Conservation (phyloP, 345 rosid species). For the Eucalyptus curtisii region DNA sequence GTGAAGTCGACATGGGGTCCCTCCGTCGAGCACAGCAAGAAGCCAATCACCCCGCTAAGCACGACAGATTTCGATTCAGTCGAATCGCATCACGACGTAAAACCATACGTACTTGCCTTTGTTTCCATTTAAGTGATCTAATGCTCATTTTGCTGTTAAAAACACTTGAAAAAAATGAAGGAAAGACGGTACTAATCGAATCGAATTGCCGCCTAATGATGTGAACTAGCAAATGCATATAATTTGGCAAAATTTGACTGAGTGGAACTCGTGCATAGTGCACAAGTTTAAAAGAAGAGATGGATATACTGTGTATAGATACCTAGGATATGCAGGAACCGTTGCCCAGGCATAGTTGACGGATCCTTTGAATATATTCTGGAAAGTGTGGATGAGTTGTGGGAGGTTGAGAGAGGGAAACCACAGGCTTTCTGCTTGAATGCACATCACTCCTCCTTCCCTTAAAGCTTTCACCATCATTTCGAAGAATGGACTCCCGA, state of each 20-base stretch:
- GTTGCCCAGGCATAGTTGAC: slow-evolving; percentile 40
- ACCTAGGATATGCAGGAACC: slow-evolving; percentile 63
- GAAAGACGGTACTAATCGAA: neutral
- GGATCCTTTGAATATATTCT: slow-evolving; percentile 43
- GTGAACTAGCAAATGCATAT: neutral
- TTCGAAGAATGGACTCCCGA: slow-evolving; percentile 32
- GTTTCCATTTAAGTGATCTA: neutral
- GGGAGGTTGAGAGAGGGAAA: slow-evolving; percentile 31
- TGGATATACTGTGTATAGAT: neutral
- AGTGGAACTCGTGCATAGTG: neutral
- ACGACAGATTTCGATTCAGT: neutral
- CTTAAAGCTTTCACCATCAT: slow-evolving; percentile 42
- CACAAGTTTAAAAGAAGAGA: neutral
- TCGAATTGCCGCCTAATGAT: neutral
- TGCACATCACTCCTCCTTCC: slow-evolving; percentile 57
- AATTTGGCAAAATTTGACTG: neutral
- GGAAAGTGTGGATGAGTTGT: slow-evolving; percentile 10
- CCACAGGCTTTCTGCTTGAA: slow-evolving; percentile 66
- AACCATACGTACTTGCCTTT: neutral
- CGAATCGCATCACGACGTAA: neutral
- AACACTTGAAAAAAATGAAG: neutral
- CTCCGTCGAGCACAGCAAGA: slow-evolving; percentile 64
- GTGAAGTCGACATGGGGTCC: slow-evolving; percentile 56
- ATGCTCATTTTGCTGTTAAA: neutral
- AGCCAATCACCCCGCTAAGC: slow-evolving; percentile 59